Conservation (phyloP, 2,329 filamentous ascomycete species). For the Parascedosporium putredinis region DNA sequence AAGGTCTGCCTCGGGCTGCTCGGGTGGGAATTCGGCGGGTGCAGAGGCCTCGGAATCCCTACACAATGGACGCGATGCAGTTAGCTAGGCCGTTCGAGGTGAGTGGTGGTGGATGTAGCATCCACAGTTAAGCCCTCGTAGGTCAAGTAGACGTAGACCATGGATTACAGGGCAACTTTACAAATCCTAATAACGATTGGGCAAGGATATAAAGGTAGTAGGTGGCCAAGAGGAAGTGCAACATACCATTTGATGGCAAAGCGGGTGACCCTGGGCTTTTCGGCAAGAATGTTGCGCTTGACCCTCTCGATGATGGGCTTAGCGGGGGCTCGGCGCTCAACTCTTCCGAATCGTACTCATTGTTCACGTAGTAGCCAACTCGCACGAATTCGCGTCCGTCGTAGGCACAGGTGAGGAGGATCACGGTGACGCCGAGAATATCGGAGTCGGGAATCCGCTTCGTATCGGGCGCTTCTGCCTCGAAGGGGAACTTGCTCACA, state of each 20-base stretch:
- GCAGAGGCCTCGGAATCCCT: constrained; percentile 98
- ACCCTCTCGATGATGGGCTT: constrained; percentile 92
- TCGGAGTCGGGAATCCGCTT: constrained; percentile 87
- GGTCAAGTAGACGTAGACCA: no score
- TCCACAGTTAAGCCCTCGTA: no score
- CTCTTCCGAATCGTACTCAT: constrained; percentile 92
- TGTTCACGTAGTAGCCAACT: constrained; percentile 99
- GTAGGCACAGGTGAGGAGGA: constrained; percentile 92
- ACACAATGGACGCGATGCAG: neutral
- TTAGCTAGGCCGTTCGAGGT: no score
- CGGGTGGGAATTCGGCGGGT: constrained; percentile 89
- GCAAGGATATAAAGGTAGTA: no score
- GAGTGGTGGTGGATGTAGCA: no score
- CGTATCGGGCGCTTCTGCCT: constrained; percentile 86
- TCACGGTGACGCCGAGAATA: constrained; percentile 92
- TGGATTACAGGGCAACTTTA: no score
- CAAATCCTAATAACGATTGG: no score
- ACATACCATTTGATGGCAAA: constrained; percentile 97
- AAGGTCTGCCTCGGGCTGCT: constrained; percentile 91
- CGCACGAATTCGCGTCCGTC: constrained; percentile 94
- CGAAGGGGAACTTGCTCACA: constrained; percentile 97
- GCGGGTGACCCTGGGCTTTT: constrained; percentile 93
- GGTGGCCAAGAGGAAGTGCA: neutral
- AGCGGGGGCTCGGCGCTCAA: constrained; percentile 74
- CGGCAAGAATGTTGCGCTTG: constrained; percentile 80